Base-by-base conservation (phyloP, 2,329 filamentous ascomycete genomes). In the Cladophialophora exuberans region DNA sequence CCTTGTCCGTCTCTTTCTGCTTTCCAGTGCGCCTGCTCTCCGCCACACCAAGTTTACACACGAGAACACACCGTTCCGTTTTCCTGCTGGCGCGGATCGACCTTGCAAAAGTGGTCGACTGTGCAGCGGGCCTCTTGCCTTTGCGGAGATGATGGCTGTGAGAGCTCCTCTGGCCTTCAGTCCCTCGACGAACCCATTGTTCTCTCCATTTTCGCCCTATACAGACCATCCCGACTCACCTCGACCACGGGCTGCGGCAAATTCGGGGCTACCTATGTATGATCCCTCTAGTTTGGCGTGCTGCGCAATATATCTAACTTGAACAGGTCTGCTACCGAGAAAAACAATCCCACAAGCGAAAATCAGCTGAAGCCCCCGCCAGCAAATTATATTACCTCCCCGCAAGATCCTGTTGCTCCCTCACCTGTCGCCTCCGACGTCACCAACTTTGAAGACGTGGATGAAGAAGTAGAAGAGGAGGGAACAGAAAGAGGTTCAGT, bases 371-470 rank as follows among this genome's bases (percentile, higher is more conserved):
- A 56, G 64, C 75, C 76, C 72, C 76, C 48, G 7, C 43, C 52
- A 4, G 36, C 55, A 13, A 61, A 52, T 36, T 52, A 52, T 44
- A 58, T 76, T 74, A 53, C 69, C 77, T 73, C 65, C 67, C 48
- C 72, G 69, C 54, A 76, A 78, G 65, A 75, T 76, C 63, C 90
- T 6, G 89, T 93, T 20, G 91, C 66, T 22, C 66, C 67, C 10
- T 69, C 90, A 46, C 94, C 90, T 33, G 92, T 89, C 68, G 53
- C 55, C n/a, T 65, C 62, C 28, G 62, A 65, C 35, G 58, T 61
- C 56, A 94, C 90, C 20, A 88, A 87, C 65, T 86, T 83, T 33
- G 93, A 90, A 9, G 90, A 94, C 68, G 91, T 94, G 50, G 90
- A 94, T 60, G 89, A 93, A 61, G 86, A 89, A 60, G 86, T 85